phyloP scores from a whole-genome alignment of 441 rosid genomes.

The Mallotus japonicus region DNA sequence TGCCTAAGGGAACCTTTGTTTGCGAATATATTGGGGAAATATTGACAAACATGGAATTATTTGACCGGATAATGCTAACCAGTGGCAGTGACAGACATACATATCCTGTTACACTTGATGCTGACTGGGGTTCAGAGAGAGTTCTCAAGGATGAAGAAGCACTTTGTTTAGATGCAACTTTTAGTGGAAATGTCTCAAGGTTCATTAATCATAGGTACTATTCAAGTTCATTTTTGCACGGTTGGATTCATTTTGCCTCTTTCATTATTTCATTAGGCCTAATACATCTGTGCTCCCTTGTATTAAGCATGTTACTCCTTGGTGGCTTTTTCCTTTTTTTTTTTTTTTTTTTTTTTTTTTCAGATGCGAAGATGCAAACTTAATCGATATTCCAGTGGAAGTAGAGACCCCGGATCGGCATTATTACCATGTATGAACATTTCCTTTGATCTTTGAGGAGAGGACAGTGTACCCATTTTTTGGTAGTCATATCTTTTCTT shows the following conservation, averaged over 20 bases:
- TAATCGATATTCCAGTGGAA: conserved; percentile 83
- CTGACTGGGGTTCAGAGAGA: conserved; percentile 93
- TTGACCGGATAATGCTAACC: conserved; percentile 53
- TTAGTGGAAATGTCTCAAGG: conserved; percentile 80
- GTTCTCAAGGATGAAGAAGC: conserved; percentile 82
- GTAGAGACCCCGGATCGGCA: conserved; percentile 94
- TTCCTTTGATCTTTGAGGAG: not conserved
- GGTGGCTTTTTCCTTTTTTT: not conserved
- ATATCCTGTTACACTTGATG: conserved; percentile 90
- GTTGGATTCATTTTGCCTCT: too few relatives aligned
- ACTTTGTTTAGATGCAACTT: conserved; percentile 85
- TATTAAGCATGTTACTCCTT: too few relatives aligned
- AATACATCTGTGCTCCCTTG: too few relatives aligned
- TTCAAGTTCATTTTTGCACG: not conserved
- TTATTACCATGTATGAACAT: conserved; percentile 72
- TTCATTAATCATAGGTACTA: conserved; percentile 89
- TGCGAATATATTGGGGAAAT: conserved; percentile 90
- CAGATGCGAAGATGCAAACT: conserved; percentile 80
- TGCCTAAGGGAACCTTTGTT: conserved; percentile 85
- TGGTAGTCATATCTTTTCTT: not conserved
- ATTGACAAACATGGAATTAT: conserved; percentile 71
- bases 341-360: too few relatives aligned
- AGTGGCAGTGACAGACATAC: conserved; percentile 59
- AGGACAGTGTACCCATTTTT: too few relatives aligned
- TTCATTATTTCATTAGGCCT: too few relatives aligned